These are phyloP conservation scores for Picea sitchensis DNA, from an alignment of 75 land plant genomes.

Conservation along the genomic window DNA sequence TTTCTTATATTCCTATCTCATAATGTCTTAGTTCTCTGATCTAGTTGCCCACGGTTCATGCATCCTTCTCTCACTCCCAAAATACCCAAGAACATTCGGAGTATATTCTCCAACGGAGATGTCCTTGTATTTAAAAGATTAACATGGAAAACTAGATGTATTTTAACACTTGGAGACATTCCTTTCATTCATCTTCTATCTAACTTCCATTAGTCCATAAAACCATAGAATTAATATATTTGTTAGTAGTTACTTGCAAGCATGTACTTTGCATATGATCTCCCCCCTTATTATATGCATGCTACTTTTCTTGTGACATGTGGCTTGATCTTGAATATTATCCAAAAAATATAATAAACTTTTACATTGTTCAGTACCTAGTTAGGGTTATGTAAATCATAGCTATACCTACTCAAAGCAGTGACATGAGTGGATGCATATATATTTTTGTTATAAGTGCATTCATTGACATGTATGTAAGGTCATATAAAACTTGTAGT, in stretches of 20 bases:
- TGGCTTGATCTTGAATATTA: background rate
- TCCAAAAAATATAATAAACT: background rate
- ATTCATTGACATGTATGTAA: background rate
- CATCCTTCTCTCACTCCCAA: no score
- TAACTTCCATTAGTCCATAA: background rate
- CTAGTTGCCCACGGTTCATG: no score
- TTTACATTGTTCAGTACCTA: background rate
- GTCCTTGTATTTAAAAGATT: no score
- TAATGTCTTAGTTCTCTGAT: no score
- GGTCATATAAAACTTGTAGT: background rate
- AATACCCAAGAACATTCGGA: no score
- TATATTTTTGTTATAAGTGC: background rate
- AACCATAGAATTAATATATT: background rate
- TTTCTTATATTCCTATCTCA: no score
- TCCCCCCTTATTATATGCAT: background rate
- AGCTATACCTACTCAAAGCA: background rate
- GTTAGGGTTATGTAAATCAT: background rate
- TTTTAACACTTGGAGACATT: no score
- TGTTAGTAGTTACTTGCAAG: background rate
- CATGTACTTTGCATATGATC: background rate
- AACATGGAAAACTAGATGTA: no score
- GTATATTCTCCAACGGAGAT: no score
- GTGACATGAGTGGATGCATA: background rate
- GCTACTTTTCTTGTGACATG: background rate
- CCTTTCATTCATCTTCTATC: no score